Evolutionary conservation across 1,284 basidiomycete species (phyloP).

Genomic region (Sphagnurus paluster): DNA sequence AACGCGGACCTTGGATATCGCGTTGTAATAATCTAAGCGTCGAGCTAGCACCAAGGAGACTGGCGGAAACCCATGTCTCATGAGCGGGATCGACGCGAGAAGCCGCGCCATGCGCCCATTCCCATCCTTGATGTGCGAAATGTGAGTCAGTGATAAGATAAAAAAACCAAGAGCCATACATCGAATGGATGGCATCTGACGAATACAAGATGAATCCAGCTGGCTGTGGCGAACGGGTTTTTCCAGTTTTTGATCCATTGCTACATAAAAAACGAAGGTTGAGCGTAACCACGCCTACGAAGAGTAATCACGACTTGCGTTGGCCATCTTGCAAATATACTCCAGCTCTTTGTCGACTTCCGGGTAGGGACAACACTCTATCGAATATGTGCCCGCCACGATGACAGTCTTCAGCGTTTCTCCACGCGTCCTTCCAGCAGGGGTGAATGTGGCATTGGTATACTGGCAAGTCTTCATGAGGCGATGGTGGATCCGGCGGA

Average conservation of each 20-base stretch:
- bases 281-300: not conserved
- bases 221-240: slow-evolving; percentile 44
- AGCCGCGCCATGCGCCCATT: slow-evolving; percentile 41
- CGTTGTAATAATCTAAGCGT: slow-evolving; percentile 33
- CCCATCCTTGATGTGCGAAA: slow-evolving; percentile 32
- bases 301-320: slow-evolving; percentile 26
- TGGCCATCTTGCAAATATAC: slow-evolving; percentile 42
- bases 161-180: slow-evolving; percentile 22
- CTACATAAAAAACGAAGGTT: slow-evolving; percentile 11
- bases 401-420: slow-evolving; percentile 36
- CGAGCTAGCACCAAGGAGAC: slow-evolving; percentile 33
- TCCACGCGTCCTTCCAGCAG: slow-evolving; percentile 36
- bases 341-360: slow-evolving; percentile 39
- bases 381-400: slow-evolving; percentile 30
- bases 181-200: slow-evolving; percentile 47
- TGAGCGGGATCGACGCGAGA: slow-evolving; percentile 40
- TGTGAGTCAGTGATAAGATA: not conserved
- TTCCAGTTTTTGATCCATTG: slow-evolving; percentile 27
- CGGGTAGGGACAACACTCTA: slow-evolving; percentile 38
- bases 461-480: slow-evolving; percentile 31
- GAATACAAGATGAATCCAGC: slow-evolving; percentile 43
- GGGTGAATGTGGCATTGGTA: slow-evolving; percentile 25
- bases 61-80: slow-evolving; percentile 39
- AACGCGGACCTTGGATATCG: slow-evolving; percentile 32
- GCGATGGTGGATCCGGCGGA: slow-evolving; percentile 24